Percentiles rank a stretch among this genome's conserved stretches.
phyloP scores from a whole-genome alignment of 148 eudicot genomes.

The Vaccinium vitisidaea region DNA sequence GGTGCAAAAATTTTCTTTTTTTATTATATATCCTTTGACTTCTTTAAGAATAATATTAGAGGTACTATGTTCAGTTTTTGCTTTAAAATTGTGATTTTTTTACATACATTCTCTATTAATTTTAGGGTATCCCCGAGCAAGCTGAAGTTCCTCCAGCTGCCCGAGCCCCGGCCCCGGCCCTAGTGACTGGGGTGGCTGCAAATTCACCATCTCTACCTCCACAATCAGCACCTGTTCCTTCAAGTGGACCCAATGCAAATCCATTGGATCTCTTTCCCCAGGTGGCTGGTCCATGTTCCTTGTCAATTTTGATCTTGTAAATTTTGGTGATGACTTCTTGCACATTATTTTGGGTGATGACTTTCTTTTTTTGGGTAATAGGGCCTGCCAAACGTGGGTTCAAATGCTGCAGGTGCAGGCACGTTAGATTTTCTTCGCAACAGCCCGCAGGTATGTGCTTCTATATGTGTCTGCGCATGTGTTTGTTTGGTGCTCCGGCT shows the following conservation, averaged over 20 bases:
- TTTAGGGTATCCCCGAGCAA: conserved; percentile 79
- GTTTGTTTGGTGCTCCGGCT: not conserved
- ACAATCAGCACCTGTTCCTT: conserved; percentile 47
- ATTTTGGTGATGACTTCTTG: not conserved
- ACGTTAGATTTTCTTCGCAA: conserved; percentile 78
- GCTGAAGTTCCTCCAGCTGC: conserved; percentile 53
- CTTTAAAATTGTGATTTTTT: not conserved
- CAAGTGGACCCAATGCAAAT: conserved; percentile 70
- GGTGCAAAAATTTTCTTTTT: not conserved
- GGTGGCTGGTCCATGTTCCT: conserved; percentile 34
- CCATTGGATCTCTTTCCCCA: conserved; percentile 76
- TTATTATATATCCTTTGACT: not conserved
- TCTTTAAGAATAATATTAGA: not conserved
- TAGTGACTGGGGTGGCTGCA: conserved; percentile 34
- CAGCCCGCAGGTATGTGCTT: conserved; percentile 56
- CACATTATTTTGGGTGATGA: conserved; percentile 2
- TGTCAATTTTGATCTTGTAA: not conserved
- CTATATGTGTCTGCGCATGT: not conserved
- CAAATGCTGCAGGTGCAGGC: conserved; percentile 62
- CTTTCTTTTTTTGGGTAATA: conserved; percentile 21
- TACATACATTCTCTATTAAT: conserved; percentile 6
- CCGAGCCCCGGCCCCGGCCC: conserved; percentile 18
- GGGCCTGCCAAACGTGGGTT: conserved; percentile 69
- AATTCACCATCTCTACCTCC: conserved; percentile 45
- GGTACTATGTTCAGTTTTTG: not conserved